These are phyloP conservation scores for Acacia confusa DNA, from an alignment of 306 rosid species.

Conservation along the genomic window DNA sequence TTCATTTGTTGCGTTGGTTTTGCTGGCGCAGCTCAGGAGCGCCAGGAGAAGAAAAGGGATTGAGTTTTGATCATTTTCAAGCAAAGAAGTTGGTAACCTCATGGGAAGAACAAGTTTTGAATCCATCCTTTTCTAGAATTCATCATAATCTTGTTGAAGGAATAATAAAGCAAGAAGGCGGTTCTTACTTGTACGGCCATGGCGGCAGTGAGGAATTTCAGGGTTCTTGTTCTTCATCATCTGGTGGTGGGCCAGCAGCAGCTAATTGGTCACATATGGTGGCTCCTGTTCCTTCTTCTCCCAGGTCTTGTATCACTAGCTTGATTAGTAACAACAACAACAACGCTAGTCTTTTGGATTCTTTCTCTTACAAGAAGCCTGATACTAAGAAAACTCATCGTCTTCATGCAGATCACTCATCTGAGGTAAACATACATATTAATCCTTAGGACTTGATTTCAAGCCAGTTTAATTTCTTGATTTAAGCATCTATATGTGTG, in stretches of 20 bases:
- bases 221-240: background rate
- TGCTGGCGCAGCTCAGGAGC: constrained; percentile 52
- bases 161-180: constrained; percentile 48
- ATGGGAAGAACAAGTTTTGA: constrained; percentile 52
- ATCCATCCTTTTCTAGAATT: constrained; percentile 33
- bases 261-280: constrained; percentile 45
- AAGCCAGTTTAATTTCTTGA: background rate
- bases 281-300: constrained; percentile 67
- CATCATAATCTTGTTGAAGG: constrained; percentile 29
- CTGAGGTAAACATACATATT: constrained; percentile 51
- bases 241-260: background rate
- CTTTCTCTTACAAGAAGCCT: constrained; percentile 47
- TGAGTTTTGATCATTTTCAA: constrained; percentile 47
- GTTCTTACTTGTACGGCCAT: constrained; percentile 37
- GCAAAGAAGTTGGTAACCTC: constrained; percentile 38
- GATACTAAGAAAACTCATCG: constrained; percentile 34
- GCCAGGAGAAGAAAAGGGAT: constrained; percentile 56
- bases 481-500: background rate
- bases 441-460: background rate
- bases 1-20: background rate
- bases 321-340: constrained; percentile 29
- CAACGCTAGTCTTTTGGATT: constrained; percentile 39
- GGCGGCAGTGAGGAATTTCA: constrained; percentile 47
- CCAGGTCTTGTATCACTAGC: constrained; percentile 53
- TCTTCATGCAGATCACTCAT: constrained; percentile 41